A percentile compares a stretch with the other conserved stretches of the same genome.
Conservation (phyloP, 2,329 filamentous ascomycete species). For the Ceratocystis variospora region DNA sequence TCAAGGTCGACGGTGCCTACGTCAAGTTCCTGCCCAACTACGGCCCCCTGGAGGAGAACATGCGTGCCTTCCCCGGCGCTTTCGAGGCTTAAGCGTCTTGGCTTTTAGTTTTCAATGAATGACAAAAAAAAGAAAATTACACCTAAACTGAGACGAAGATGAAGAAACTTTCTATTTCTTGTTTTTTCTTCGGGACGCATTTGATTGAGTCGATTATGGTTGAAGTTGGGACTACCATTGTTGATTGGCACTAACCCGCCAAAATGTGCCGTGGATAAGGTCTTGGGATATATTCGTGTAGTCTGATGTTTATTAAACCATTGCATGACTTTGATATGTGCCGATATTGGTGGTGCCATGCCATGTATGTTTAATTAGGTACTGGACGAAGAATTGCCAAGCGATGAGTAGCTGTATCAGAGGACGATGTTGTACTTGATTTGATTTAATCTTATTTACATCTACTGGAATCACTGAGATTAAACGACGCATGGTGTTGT, state of each 20-base stretch:
- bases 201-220: background rate
- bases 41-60: slow-evolving; percentile 72
- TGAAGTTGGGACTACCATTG: background rate
- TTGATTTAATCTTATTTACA: too few relatives aligned
- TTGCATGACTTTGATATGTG: too few relatives aligned
- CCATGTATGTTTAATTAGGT: too few relatives aligned
- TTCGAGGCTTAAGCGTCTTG: slow-evolving; percentile 47
- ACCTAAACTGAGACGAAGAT: background rate
- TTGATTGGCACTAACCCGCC: background rate
- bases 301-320: background rate
- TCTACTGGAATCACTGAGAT: too few relatives aligned
- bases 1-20: slow-evolving; percentile 97
- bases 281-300: too few relatives aligned
- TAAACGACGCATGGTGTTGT: too few relatives aligned
- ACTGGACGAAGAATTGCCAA: too few relatives aligned
- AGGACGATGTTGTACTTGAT: too few relatives aligned
- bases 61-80: slow-evolving; percentile 87
- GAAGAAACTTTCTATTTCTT: background rate
- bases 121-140: slow-evolving; percentile 19
- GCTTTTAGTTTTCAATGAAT: slow-evolving; percentile 21
- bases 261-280: background rate
- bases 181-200: background rate
- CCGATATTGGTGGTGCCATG: too few relatives aligned
- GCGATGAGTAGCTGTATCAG: too few relatives aligned
- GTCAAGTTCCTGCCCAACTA: slow-evolving; percentile 98